Evolutionary conservation across 768 basidiomycete genomes (phyloP).

Genomic region (Boletus reticuloceps): DNA sequence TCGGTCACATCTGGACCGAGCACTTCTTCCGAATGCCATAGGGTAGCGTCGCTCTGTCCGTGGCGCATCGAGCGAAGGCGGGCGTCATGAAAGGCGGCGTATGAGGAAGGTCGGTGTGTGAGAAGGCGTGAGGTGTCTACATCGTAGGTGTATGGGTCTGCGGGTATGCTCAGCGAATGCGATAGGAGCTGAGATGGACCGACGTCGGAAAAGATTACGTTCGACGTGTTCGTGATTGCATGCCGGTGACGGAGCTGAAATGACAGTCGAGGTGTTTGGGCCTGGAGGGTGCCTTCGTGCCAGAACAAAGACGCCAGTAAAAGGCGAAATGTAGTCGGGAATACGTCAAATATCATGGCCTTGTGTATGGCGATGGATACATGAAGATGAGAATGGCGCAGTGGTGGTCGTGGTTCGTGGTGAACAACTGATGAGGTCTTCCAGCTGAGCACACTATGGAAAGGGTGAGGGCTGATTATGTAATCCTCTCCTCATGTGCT

Average conservation of each 20-base stretch:
- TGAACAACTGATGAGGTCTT: neutral
- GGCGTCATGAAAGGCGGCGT: slow-evolving; percentile 30
- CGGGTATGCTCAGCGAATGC: slow-evolving; percentile 21
- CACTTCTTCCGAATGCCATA: slow-evolving; percentile 68
- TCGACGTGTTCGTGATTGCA: slow-evolving; percentile 50
- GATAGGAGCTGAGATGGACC: slow-evolving; percentile 30
- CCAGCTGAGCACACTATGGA: no score
- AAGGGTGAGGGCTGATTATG: slow-evolving; percentile 7
- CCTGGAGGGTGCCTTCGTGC: slow-evolving; percentile 22
- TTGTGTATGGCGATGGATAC: neutral
- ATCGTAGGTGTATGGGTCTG: slow-evolving; percentile 36
- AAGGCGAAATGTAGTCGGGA: slow-evolving; percentile 43
- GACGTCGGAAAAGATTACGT: slow-evolving; percentile 58
- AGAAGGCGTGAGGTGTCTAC: slow-evolving; percentile 39
- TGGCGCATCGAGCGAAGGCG: slow-evolving; percentile 38
- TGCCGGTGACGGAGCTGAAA: slow-evolving; percentile 71
- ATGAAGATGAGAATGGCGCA: neutral
- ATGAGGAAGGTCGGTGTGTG: slow-evolving; percentile 49
- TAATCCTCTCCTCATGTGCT: slow-evolving; percentile 14
- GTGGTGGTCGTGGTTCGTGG: no score
- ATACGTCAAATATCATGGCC: slow-evolving; percentile 20
- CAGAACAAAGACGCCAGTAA: slow-evolving; percentile 44
- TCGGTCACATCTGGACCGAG: slow-evolving; percentile 69
- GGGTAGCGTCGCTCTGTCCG: slow-evolving; percentile 38
- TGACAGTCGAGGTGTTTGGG: slow-evolving; percentile 38